Percentiles rank a stretch among this genome's conserved stretches.
Conservation (phyloP, 805 yeast species). For the Cyberlindnera samutprakarnensis region DNA sequence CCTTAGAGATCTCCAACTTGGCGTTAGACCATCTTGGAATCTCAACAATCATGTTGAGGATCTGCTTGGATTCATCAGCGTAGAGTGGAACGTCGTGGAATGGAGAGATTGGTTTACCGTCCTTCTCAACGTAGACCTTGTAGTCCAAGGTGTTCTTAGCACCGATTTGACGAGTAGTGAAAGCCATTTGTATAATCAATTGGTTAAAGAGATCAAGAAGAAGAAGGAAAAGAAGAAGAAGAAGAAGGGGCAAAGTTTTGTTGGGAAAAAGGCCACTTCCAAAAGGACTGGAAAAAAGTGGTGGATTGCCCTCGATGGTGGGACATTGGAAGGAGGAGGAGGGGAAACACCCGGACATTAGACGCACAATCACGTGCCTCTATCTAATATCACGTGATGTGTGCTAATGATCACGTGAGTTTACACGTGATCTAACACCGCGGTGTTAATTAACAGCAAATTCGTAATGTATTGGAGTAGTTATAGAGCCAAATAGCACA, state of each 20-base stretch:
- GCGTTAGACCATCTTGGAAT: conserved; percentile 99
- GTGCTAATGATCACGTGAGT: no score
- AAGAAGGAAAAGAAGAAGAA: not conserved
- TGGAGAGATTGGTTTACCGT: conserved; percentile 91
- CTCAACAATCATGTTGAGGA: conserved; percentile 88
- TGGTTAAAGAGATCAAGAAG: not conserved
- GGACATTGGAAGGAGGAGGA: no score
- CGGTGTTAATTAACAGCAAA: no score
- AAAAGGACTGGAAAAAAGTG: no score
- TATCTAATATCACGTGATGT: no score
- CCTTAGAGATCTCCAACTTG: conserved; percentile 90
- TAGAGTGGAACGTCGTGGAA: conserved; percentile 91
- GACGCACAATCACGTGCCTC: no score
- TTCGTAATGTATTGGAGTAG: no score
- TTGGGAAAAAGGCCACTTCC: no score
- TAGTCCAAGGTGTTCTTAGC: conserved; percentile 93
- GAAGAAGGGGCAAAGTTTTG: not conserved
- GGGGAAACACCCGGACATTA: no score
- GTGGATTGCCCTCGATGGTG: no score
- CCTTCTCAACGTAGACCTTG: conserved; percentile 81
- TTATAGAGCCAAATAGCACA: no score
- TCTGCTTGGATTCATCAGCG: conserved; percentile 88
- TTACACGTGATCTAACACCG: no score
- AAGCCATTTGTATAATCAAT: conserved; percentile 41
- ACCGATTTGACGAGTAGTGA: conserved; percentile 88